These are phyloP conservation scores for Mallotus repandus DNA, from an alignment of 441 rosid species.

Conservation along the genomic window DNA sequence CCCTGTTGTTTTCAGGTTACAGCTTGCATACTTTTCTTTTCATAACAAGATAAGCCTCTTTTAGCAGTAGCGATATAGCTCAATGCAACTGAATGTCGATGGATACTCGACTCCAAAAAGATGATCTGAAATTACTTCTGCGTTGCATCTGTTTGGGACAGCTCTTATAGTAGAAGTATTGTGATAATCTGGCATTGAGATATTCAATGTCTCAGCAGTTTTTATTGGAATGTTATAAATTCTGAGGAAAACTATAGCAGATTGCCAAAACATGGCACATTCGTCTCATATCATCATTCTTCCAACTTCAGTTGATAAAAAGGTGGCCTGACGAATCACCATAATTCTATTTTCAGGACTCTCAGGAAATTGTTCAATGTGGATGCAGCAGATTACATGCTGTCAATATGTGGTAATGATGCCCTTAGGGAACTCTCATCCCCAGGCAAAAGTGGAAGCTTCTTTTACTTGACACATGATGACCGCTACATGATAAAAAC, in stretches of 20 bases:
- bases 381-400: conserved; percentile 96
- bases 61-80: neutral
- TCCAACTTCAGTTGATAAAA: neutral
- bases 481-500: conserved; percentile 98
- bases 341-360: conserved; percentile 53
- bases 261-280: neutral
- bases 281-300: conserved; percentile 2
- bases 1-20: conserved; percentile 94
- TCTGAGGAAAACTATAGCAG: neutral
- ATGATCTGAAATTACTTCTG: neutral
- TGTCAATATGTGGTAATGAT: conserved; percentile 91
- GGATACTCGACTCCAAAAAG: too few relatives aligned
- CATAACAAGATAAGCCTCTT: conserved; percentile 1
- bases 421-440: conserved; percentile 98
- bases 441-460: conserved; percentile 98
- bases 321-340: conserved; percentile 16
- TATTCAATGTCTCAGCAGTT: neutral
- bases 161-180: neutral
- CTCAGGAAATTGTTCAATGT: conserved; percentile 87
- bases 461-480: conserved; percentile 88
- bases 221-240: neutral
- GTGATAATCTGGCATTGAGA: neutral
- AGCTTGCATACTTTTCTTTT: conserved; percentile 6
- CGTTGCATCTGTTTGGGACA: neutral
- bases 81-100: neutral